Evolutionary conservation across 768 basidiomycete species (phyloP).

Genomic region (Leucosporidium yakuticum): DNA sequence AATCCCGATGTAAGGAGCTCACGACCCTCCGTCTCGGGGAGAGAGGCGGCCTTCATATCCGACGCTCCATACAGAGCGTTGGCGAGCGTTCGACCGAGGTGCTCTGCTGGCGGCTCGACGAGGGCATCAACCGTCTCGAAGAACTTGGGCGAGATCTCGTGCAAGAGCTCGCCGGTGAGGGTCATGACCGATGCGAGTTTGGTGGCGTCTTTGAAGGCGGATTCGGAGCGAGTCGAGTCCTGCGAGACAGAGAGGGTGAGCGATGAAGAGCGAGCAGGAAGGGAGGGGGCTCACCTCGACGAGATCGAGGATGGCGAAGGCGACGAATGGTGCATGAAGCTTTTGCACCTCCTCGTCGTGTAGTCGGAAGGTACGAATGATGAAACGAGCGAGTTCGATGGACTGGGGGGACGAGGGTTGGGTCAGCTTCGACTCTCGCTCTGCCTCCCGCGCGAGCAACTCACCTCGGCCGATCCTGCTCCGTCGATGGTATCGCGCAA

Average conservation of each 20-base stretch:
- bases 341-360: constrained; percentile 65
- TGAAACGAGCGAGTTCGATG: constrained; percentile 62
- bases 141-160: constrained; percentile 35
- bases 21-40: constrained; percentile 32
- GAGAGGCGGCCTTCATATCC: constrained; percentile 32
- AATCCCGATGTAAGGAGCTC: constrained; percentile 28
- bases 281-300: constrained; percentile 53
- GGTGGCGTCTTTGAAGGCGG: background rate
- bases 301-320: constrained; percentile 61
- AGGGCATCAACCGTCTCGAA: constrained; percentile 9
- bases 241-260: background rate
- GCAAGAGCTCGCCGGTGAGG: constrained; percentile 29
- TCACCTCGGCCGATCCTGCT: constrained; percentile 10
- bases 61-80: constrained; percentile 27
- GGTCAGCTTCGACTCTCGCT: background rate
- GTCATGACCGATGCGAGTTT: background rate
- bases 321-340: constrained; percentile 63
- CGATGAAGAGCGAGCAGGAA: background rate
- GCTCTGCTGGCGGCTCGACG: background rate
- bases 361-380: constrained; percentile 62
- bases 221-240: background rate
- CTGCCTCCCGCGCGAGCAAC: background rate
- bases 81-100: constrained; percentile 20
- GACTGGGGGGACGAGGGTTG: constrained; percentile 50
- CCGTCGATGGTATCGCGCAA: constrained; percentile 31